Evolutionary conservation across 2,329 filamentous ascomycete genomes (phyloP).

Genomic region (Colletotrichum orchidophilum): DNA sequence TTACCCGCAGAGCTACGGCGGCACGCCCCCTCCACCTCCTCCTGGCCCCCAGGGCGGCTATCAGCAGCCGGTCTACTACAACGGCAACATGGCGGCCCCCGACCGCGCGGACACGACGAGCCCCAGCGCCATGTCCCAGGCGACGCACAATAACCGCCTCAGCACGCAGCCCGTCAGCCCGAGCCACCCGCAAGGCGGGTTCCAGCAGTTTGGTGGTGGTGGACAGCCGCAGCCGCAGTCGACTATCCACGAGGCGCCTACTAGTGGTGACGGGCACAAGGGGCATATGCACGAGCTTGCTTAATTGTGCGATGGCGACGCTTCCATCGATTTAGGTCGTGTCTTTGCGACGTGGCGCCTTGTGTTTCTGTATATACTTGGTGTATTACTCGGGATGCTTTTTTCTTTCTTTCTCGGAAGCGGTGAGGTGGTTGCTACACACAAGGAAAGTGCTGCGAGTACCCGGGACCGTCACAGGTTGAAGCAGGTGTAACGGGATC

Average conservation of each 20-base stretch:
- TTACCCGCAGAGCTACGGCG: slow-evolving; percentile 32
- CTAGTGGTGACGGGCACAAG: slow-evolving; percentile 46
- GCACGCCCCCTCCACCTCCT: slow-evolving; percentile 35
- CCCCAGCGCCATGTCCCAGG: slow-evolving; percentile 26
- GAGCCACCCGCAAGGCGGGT: slow-evolving; percentile 36
- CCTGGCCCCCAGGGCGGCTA: background rate
- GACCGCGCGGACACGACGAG: slow-evolving; percentile 32
- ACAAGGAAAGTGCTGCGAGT: background rate
- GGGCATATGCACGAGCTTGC: slow-evolving; percentile 54
- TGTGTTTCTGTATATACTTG: background rate
- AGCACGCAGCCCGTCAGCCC: slow-evolving; percentile 25
- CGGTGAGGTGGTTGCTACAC: background rate
- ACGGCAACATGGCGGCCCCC: slow-evolving; percentile 14
- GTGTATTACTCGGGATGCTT: background rate
- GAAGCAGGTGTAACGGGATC: background rate
- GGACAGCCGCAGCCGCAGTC: slow-evolving; percentile 37
- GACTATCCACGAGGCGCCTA: slow-evolving; percentile 50
- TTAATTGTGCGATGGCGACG: slow-evolving; percentile 30
- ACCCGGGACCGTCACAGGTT: background rate
- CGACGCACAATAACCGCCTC: slow-evolving; percentile 19
- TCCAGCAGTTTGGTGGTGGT: slow-evolving; percentile 26
- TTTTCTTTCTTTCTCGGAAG: background rate
- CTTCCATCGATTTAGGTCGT: background rate
- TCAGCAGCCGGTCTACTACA: slow-evolving; percentile 33
- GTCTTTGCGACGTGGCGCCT: background rate